phyloP scores from a whole-genome alignment of 768 basidiomycete species.

The Lactarius evosmus region DNA sequence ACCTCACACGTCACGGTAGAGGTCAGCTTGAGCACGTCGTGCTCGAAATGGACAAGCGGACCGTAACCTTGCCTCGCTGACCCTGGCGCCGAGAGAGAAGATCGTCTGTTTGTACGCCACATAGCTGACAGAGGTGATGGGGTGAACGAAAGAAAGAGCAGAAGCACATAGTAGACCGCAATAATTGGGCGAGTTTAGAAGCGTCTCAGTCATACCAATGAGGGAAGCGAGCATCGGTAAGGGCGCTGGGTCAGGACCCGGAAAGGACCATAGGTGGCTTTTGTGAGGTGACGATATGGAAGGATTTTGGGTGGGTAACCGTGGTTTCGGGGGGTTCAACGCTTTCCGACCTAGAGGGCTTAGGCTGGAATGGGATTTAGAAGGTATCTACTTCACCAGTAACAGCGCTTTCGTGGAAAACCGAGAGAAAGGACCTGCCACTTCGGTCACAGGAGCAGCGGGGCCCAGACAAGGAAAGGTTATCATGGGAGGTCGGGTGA shows the following conservation, averaged over 20 bases:
- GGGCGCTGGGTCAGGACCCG: background rate
- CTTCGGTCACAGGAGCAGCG: background rate
- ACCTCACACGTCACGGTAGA: too few relatives aligned
- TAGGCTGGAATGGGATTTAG: background rate
- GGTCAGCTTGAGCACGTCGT: constrained; percentile 38
- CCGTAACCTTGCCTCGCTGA: constrained; percentile 68
- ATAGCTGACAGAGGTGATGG: constrained; percentile 61
- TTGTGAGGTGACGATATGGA: background rate
- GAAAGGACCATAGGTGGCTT: background rate
- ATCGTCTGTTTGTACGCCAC: constrained; percentile 58
- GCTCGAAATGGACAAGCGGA: constrained; percentile 53
- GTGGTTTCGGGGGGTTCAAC: background rate
- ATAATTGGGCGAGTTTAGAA: constrained; percentile 68
- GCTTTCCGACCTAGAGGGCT: background rate
- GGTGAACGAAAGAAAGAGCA: constrained; percentile 61
- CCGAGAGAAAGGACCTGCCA: background rate
- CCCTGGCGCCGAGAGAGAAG: constrained; percentile 61
- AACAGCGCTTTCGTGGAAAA: background rate
- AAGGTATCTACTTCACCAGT: background rate
- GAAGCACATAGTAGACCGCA: constrained; percentile 55
- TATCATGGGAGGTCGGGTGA: background rate
- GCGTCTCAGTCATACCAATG: constrained; percentile 55
- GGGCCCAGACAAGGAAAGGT: background rate
- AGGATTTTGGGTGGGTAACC: background rate
- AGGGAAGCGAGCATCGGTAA: constrained; percentile 48